Evolutionary conservation across 257 asterid genomes (phyloP), one percentile per base, ranked within the genome.

Genomic region (Petunia secreta): DNA sequence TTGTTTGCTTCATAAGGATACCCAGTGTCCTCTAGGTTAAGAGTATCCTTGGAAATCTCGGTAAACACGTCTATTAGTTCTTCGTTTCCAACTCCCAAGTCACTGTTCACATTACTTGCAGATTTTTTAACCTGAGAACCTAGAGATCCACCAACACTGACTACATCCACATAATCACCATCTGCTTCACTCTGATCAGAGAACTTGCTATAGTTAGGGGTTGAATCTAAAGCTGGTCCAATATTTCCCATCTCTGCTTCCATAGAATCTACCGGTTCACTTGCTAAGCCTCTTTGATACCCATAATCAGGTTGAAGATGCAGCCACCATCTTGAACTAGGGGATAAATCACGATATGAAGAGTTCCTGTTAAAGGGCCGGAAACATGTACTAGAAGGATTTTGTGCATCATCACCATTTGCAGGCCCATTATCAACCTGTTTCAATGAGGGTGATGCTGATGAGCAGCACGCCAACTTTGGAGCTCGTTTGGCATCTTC

Each of bases 401-500:
- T 90, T 84, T 88, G 92, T 75, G 80, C 79, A 76, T 65, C 81
- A 73, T 84, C 77, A 1, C 85, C 68, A 57, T 25, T 75, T n/a
- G 85, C 43, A 1, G 91, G 87, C 58, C 58, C 94, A 1, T 85
- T 16, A 40, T 87, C 94, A 46, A 84, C 80, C 46, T 87, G 90
- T 74, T 85, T 88, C 37, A 69, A 74, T 3, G 89, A 76, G 40
- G 91, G 88, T 39, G 93, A 83, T 36, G 83, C 63, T 1, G 97
- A 85, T 5, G 98, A 86, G 85, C 90, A 91, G 83, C 90, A 91
- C 68, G 98, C 97, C 83, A 95, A 88, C 82, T 86, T 95, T 2
- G 99, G 99, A 83, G 99, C 98, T 86, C 96, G 79, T 86, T 92
- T 92, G 52, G 98, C 98, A 83, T 94, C 98, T 86, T 94, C 97